Evolutionary conservation across 2,329 filamentous ascomycete species (phyloP).

Genomic region (Ilyonectria sp.): DNA sequence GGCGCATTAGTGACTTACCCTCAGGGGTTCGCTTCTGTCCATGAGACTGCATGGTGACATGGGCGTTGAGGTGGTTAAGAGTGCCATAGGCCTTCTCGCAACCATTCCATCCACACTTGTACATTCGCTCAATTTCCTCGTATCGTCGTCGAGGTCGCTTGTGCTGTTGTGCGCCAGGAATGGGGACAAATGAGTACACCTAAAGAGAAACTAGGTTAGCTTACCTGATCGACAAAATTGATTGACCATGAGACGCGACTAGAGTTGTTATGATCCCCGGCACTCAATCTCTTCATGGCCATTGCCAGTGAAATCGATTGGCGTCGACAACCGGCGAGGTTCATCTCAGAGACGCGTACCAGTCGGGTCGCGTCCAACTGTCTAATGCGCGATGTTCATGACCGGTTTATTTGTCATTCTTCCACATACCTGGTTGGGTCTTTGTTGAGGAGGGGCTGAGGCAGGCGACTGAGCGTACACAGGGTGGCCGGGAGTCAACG

Average conservation of each 20-base stretch:
- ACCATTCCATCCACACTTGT: constrained; percentile 98
- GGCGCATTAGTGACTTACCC: constrained; percentile 73
- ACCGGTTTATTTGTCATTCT: background rate
- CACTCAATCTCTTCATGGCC: background rate
- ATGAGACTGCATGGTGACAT: constrained; percentile 99
- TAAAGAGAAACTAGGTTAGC: constrained; percentile 54
- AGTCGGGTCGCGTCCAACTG: too few species aligned
- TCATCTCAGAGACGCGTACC: background rate
- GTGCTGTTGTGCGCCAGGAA: constrained; percentile 96
- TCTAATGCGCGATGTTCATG: constrained; percentile 2
- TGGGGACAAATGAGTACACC: constrained; percentile 98
- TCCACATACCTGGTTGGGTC: constrained; percentile 72
- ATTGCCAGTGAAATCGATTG: background rate
- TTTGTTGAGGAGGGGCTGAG: constrained; percentile 67
- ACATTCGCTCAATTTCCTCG: constrained; percentile 99
- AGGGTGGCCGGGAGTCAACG: constrained; percentile 66
- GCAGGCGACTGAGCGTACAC: constrained; percentile 71
- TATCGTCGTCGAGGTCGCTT: constrained; percentile 94
- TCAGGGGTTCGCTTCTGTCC: constrained; percentile 95
- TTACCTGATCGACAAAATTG: background rate
- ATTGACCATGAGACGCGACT: background rate
- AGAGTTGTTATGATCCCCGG: background rate
- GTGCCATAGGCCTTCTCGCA: constrained; percentile 99
- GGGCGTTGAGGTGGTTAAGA: constrained; percentile 95
- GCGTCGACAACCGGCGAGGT: background rate